Evolutionary conservation across 352 stramenopile genomes (phyloP).

Genomic region (Pythium phragmitis): DNA sequence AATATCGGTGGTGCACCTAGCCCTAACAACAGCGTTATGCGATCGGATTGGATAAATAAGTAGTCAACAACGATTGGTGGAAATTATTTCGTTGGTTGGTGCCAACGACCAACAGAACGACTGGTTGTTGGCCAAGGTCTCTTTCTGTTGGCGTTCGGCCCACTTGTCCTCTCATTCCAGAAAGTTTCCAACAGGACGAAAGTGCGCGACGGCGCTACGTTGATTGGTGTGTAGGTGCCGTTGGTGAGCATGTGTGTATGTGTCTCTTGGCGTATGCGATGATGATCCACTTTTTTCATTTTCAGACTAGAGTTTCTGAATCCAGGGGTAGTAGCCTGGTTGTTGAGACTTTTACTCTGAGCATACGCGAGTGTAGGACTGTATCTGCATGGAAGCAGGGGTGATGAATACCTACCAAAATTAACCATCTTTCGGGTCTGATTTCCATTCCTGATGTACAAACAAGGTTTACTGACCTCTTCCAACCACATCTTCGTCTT

Average conservation of each 20-base stretch:
- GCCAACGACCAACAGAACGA: conserved; percentile 9
- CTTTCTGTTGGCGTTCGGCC: background rate
- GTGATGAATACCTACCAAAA: conserved; percentile 79
- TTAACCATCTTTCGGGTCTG: conserved; percentile 91
- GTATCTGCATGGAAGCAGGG: conserved; percentile 20
- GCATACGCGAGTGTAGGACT: conserved; percentile 44
- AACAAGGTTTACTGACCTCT: conserved; percentile 79
- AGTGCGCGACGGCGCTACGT: too few relatives aligned
- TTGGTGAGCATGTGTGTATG: background rate
- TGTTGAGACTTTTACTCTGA: conserved; percentile 75
- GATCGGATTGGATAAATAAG: background rate
- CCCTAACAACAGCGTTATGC: background rate
- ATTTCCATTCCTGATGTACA: conserved; percentile 87
- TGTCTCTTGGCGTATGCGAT: conserved; percentile 47
- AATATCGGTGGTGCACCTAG: background rate
- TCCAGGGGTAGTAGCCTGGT: conserved; percentile 85
- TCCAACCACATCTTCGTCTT: conserved; percentile 12
- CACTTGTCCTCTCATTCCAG: conserved; percentile 1
- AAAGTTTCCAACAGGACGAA: conserved; percentile 1
- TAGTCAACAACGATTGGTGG: conserved; percentile 9
- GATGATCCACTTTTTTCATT: conserved; percentile 78
- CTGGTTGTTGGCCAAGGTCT: conserved; percentile 8
- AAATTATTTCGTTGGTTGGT: conserved; percentile 7
- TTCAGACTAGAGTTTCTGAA: conserved; percentile 93
- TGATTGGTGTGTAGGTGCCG: too few relatives aligned